phyloP scores from a whole-genome alignment of 2,329 filamentous ascomycete genomes.

The Fusarium praegraminearum region DNA sequence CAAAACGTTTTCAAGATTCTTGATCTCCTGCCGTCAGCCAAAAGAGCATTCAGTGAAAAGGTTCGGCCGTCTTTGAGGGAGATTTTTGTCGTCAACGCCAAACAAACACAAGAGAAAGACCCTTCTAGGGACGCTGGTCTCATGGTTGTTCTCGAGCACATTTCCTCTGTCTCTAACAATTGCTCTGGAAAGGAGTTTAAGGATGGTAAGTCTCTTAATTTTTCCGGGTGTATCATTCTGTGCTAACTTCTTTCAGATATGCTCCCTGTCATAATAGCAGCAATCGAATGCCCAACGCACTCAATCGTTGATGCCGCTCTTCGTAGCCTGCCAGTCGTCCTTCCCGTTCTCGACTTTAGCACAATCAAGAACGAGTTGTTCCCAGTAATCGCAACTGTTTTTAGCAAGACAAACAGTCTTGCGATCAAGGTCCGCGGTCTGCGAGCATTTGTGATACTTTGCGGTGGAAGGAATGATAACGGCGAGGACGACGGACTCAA shows the following conservation, averaged over 20 bases:
- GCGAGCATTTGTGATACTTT: slow-evolving; percentile 90
- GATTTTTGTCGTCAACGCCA: slow-evolving; percentile 76
- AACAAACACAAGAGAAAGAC: slow-evolving; percentile 77
- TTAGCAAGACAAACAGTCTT: slow-evolving; percentile 91
- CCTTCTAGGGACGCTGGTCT: slow-evolving; percentile 87
- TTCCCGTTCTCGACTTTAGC: slow-evolving; percentile 92
- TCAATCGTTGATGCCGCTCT: slow-evolving; percentile 88
- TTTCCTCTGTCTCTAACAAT: slow-evolving; percentile 80
- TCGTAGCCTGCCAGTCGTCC: slow-evolving; percentile 79
- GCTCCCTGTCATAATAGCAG: slow-evolving; percentile 84
- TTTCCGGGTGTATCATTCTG: slow-evolving; percentile 25
- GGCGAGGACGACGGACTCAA: slow-evolving; percentile 77
- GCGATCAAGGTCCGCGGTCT: slow-evolving; percentile 94
- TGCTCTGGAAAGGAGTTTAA: slow-evolving; percentile 94
- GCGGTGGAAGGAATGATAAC: slow-evolving; percentile 74
- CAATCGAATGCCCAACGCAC: slow-evolving; percentile 89
- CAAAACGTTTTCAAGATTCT: slow-evolving; percentile 95
- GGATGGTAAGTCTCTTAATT: slow-evolving; percentile 71
- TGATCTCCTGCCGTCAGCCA: slow-evolving; percentile 79
- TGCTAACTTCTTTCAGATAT: slow-evolving; percentile 70
- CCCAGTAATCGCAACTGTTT: slow-evolving; percentile 88
- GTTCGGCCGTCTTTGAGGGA: slow-evolving; percentile 88
- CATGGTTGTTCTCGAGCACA: slow-evolving; percentile 90
- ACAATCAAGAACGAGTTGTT: slow-evolving; percentile 98
- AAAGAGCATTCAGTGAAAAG: slow-evolving; percentile 83